Evolutionary conservation across 192 early-diverging fungal genomes (phyloP).

Genomic region (Haplosporangium gracile): DNA sequence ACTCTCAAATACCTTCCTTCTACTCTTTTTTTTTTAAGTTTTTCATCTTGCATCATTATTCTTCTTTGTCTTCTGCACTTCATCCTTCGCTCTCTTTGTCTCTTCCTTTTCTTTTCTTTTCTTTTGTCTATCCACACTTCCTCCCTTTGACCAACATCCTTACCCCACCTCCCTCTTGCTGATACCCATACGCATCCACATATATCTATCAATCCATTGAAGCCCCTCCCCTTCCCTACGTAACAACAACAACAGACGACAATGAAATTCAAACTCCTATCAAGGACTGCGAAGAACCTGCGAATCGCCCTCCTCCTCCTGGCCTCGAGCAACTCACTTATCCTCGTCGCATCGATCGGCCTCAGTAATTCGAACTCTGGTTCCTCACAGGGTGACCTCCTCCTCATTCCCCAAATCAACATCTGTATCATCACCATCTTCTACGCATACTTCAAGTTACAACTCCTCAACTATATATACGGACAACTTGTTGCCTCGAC

Average conservation of each 20-base stretch:
- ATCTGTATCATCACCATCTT: conserved; percentile 21
- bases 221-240: too few relatives aligned
- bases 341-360: conserved; percentile 16
- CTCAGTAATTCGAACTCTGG: not conserved
- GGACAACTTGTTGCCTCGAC: conserved; percentile 5
- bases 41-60: not conserved
- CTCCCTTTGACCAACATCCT: not conserved
- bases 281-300: not conserved
- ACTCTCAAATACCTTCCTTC: not conserved
- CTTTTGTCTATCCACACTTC: not conserved
- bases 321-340: conserved; percentile 1
- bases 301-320: not conserved
- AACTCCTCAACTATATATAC: not conserved
- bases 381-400: not conserved
- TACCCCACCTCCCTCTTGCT: not conserved
- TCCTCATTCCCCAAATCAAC: conserved; percentile 18
- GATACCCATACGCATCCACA: not conserved
- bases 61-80: not conserved
- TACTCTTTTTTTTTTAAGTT: not conserved
- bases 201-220: too few relatives aligned
- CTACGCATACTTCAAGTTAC: conserved; percentile 16
- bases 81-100: not conserved
- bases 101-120: too few relatives aligned
- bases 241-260: too few relatives aligned
- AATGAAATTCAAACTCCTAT: not conserved